Evolutionary conservation across 306 rosid genomes (phyloP), one percentile per base, ranked within the genome.

Genomic region (Potentilla sterilis): DNA sequence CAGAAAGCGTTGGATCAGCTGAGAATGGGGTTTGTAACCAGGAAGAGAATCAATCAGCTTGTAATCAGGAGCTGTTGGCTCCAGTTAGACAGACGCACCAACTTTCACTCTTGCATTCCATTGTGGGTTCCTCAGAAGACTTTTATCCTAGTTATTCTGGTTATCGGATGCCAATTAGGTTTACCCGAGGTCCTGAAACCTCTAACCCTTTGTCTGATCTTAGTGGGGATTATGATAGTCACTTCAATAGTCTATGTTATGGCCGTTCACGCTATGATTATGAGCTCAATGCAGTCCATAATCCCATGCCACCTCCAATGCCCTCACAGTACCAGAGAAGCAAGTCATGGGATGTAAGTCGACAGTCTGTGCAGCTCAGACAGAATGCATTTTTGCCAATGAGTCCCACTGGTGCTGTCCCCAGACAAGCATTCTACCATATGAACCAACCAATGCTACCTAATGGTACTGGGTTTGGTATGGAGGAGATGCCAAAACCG

Each of bases 401-500:
- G 49, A 81, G 74, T 57, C 42, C 75, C 78, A 83, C 79, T 63
- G 84, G 81, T 32, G 63, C 81, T 51, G 74, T 79, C 57, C 80
- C 79, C 5, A 73, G 82, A 77, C 80, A 81, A 47, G 65, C 74
- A 34, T 81, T 83, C 75, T 83, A 78, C 76, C 71, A 72, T 19
- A 55, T 81, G 47, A 77, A 47, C 67, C 54, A 77, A 61, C 76
- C 84, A 49, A 61, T 83, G 72, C 70, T 81, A 49, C 77, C 87
- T 8, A 78, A 84, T 47, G 80, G 82, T 65, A 46, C 40, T 9
- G 77, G 78, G 14, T 87, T 81, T 80, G 77, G 76, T 34, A 46
- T 69, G 66, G 87, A 83, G 52, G 89, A 86, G 75, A 65, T 83
- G 73, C 82, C 82, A 18, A 86, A 83, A 73, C 86, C 87, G 21